These are phyloP conservation scores for Lycium ferocissimum DNA, from an alignment of 257 asterid genomes.

Conservation along the genomic window DNA sequence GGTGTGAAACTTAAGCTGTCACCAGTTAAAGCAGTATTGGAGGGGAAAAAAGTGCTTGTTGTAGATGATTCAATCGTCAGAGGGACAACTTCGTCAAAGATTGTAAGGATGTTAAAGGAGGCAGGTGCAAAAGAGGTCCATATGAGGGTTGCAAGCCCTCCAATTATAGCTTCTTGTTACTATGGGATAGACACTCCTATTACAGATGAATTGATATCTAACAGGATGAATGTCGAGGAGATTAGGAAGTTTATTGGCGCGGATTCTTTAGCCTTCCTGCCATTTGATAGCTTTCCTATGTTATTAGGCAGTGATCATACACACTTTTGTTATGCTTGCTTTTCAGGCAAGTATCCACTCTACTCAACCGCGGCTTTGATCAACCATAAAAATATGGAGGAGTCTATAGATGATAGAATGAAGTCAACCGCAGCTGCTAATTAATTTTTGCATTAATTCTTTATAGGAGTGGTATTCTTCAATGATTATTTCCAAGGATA, in stretches of 20 bases:
- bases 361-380: constrained; percentile 55
- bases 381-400: constrained; percentile 41
- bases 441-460: not conserved
- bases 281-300: constrained; percentile 55
- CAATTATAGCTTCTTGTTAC: constrained; percentile 77
- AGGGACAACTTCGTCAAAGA: constrained; percentile 90
- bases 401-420: constrained; percentile 55
- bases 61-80: constrained; percentile 96
- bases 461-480: not conserved
- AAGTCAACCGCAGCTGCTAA: not conserved
- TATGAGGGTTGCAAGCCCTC: constrained; percentile 94
- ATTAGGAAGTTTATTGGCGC: constrained; percentile 73
- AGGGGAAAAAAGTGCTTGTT: constrained; percentile 92
- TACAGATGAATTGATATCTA: constrained; percentile 74
- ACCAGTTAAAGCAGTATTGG: constrained; percentile 80
- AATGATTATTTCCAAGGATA: not conserved
- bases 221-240: constrained; percentile 74
- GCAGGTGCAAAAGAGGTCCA: constrained; percentile 93
- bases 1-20: constrained; percentile 88
- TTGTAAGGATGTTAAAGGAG: constrained; percentile 82
- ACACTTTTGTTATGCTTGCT: constrained; percentile 76
- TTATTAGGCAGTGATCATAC: constrained; percentile 51
- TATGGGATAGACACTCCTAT: constrained; percentile 91
- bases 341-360: constrained; percentile 82
- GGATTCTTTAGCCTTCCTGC: constrained; percentile 76